Conservation (phyloP, 495 filamentous ascomycete species). For the Tuber magnatum region DNA sequence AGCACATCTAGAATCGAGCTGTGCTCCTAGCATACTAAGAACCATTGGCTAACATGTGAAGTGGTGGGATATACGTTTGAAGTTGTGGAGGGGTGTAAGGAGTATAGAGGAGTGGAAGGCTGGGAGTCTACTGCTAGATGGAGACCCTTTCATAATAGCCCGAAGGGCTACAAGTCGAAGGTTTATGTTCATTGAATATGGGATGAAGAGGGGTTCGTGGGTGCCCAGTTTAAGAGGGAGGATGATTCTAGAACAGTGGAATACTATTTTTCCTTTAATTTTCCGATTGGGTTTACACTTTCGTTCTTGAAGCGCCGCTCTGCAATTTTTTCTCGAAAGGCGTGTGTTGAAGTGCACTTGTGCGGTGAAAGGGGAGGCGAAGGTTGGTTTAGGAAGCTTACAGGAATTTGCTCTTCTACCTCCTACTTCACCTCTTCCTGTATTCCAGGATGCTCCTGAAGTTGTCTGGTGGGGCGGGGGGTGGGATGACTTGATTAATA, state of each 20-base stretch:
- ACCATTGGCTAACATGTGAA: no score
- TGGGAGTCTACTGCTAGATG: no score
- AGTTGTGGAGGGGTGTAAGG: no score
- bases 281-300: background rate
- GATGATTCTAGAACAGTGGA: background rate
- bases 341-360: background rate
- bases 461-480: background rate
- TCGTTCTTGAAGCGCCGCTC: background rate
- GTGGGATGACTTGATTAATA: background rate
- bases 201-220: no score
- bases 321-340: background rate
- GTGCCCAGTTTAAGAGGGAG: background rate
- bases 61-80: no score
- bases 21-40: no score
- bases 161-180: no score
- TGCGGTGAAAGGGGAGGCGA: no score
- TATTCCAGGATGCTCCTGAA: background rate
- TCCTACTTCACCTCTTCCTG: background rate
- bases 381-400: background rate
- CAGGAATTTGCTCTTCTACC: background rate
- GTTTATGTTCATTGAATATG: no score
- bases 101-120: no score
- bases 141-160: no score
- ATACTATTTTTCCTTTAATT: background rate
- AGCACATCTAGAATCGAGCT: no score